Conservation (phyloP, 2,329 filamentous ascomycete species). For the Fusarium sp. region DNA sequence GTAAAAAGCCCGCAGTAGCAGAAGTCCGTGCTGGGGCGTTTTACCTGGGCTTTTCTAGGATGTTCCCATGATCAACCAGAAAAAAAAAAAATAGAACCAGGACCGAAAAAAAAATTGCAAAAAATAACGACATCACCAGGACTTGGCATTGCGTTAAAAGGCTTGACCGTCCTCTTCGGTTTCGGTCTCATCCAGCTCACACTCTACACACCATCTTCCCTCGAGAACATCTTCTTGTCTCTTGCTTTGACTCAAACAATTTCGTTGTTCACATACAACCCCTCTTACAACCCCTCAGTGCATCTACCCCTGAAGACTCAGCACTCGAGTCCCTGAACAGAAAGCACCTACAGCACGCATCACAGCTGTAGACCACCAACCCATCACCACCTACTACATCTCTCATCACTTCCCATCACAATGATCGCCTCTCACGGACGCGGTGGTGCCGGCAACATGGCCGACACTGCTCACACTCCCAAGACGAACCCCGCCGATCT, state of each 20-base stretch:
- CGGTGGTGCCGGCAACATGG: constrained; percentile 83
- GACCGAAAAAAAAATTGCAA: constrained; percentile 16
- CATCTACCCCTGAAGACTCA: neutral
- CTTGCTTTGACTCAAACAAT: neutral
- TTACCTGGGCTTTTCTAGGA: constrained; percentile 9
- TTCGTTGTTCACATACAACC: neutral
- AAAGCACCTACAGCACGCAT: neutral
- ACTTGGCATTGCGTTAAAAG: constrained; percentile 39
- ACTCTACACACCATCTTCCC: neutral
- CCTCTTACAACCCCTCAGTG: neutral
- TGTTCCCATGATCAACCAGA: constrained; percentile 37
- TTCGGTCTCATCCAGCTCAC: neutral
- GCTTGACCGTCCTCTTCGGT: constrained; percentile 11
- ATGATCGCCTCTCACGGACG: constrained; percentile 76
- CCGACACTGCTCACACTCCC: constrained; percentile 63
- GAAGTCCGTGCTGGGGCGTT: neutral
- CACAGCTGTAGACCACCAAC: neutral
- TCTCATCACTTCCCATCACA: constrained; percentile 18
- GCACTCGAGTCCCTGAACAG: neutral
- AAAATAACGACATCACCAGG: constrained; percentile 35
- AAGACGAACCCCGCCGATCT: constrained; percentile 73
- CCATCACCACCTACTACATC: neutral
- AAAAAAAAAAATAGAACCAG: constrained; percentile 4
- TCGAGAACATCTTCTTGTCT: neutral
- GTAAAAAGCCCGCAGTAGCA: constrained; percentile 6